Percentiles rank a stretch among this genome's conserved stretches.
Conservation (phyloP, 805 yeast genomes). For the Isabelozyma rhagii region DNA sequence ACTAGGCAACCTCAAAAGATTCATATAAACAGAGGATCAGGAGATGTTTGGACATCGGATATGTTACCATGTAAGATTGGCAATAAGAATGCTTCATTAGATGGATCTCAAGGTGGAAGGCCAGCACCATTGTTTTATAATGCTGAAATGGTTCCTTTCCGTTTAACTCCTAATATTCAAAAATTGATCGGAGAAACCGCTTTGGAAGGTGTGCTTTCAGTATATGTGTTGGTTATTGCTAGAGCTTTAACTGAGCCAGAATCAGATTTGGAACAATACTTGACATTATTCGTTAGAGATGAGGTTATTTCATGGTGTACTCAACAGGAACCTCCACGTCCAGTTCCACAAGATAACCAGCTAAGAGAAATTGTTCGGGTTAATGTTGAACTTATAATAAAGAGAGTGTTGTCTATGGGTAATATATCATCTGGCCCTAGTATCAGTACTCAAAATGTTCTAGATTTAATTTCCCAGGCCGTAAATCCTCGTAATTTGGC, state of each 20-base stretch:
- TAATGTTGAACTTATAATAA: constrained; percentile 81
- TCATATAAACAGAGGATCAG: constrained; percentile 74
- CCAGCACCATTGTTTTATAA: constrained; percentile 84
- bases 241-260: constrained; percentile 88
- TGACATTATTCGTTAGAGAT: constrained; percentile 93
- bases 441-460: constrained; percentile 81
- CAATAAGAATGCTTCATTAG: constrained; percentile 47
- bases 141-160: constrained; percentile 91
- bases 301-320: constrained; percentile 94
- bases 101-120: constrained; percentile 46
- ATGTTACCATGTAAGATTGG: constrained; percentile 89
- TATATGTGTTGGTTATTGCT: constrained; percentile 79
- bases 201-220: constrained; percentile 86
- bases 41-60: constrained; percentile 90
- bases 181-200: constrained; percentile 91
- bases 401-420: constrained; percentile 72
- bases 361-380: constrained; percentile 81
- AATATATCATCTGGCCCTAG: constrained; percentile 60
- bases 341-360: constrained; percentile 79
- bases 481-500: constrained; percentile 94
- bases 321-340: constrained; percentile 68
- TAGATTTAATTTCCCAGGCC: constrained; percentile 90
- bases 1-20: constrained; percentile 93
- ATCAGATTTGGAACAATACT: constrained; percentile 83
- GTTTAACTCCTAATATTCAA: constrained; percentile 95